Evolutionary conservation across 2,329 filamentous ascomycete species (phyloP), one percentile per base, ranked within the genome.

Genomic region (Cladosporium colombiae): DNA sequence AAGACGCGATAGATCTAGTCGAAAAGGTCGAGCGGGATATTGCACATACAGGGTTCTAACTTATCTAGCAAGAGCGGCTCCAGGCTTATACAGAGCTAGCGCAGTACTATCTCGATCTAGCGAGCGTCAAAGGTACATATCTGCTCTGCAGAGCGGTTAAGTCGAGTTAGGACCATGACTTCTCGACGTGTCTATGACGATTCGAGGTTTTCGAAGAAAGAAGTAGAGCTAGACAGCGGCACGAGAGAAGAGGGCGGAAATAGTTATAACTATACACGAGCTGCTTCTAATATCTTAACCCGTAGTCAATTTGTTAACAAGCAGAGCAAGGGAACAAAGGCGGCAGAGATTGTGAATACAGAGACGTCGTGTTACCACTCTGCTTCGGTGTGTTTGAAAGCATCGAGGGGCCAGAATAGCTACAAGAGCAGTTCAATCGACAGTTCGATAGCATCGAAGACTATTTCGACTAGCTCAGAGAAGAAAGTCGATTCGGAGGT

Each of bases 261-360:
- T 64, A n/a, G 62, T 21, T 64, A 10, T 10, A 64, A 27, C 52
- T 21, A n/a, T 64, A 46, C 25, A 49, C 53, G 13, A 53, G 25
- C 18, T 64, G 53, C 23, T 64, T 49, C 62, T 58, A 23, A 29
- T 56, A 18, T 35, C n/a, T 33, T 11, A 56, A 56, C 21, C 52
- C n/a, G 23, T 16, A 56, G 52, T 56, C 29, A 16, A 35, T 56
- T 13, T 56, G 29, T 56, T n/a, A 56, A 29, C 16, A 33, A 55
- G 52, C 29, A 31, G 27, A 55, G 52, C 27, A 14, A 13, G 18
- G 25, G 14, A 35, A 18, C 13, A 55, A 21, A 31, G 29, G 52
- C 21, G 18, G 10, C 10, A 55, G 18, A 6, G 29, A 31, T 27
- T 55, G 29, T n/a, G 29, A 33, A 10, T 11, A 31, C 21, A 55